Percentiles rank a stretch among this genome's conserved stretches.
These are phyloP conservation scores for Astrothelium subdiscretum DNA, from an alignment of 495 filamentous ascomycete species.

Conservation along the genomic window DNA sequence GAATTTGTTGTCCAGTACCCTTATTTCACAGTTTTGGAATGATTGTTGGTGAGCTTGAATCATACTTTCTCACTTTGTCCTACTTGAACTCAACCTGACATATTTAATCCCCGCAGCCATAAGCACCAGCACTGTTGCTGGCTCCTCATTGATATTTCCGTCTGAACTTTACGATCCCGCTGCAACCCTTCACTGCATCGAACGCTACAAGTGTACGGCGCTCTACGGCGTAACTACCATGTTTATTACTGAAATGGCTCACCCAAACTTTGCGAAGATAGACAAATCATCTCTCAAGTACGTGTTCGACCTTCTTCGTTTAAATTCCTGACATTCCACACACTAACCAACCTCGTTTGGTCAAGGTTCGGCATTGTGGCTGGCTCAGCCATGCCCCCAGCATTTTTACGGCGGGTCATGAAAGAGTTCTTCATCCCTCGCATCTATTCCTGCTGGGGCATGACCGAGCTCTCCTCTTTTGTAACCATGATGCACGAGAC, in stretches of 20 bases:
- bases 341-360: not conserved
- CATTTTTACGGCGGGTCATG: conserved; percentile 9
- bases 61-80: not conserved
- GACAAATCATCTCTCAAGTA: conserved; percentile 12
- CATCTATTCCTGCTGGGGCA: conserved; percentile 16
- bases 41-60: conserved; percentile 10
- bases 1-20: conserved; percentile 15
- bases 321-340: not conserved
- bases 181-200: conserved; percentile 11
- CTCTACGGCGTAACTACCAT: conserved; percentile 16
- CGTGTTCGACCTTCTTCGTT: not conserved
- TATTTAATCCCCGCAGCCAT: not conserved
- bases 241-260: conserved; percentile 16
- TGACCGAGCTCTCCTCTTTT: conserved; percentile 18
- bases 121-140: conserved; percentile 13
- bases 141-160: conserved; percentile 11
- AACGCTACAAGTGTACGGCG: conserved; percentile 13
- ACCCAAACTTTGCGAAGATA: conserved; percentile 9
- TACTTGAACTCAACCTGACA: not conserved
- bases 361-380: conserved; percentile 11
- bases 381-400: conserved; percentile 16
- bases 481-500: conserved; percentile 19
- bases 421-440: conserved; percentile 10
- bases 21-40: conserved; percentile 15
- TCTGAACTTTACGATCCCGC: conserved; percentile 10